These are phyloP conservation scores for Diatrype stigma DNA, from an alignment of 2,329 filamentous ascomycete species.

Conservation along the genomic window DNA sequence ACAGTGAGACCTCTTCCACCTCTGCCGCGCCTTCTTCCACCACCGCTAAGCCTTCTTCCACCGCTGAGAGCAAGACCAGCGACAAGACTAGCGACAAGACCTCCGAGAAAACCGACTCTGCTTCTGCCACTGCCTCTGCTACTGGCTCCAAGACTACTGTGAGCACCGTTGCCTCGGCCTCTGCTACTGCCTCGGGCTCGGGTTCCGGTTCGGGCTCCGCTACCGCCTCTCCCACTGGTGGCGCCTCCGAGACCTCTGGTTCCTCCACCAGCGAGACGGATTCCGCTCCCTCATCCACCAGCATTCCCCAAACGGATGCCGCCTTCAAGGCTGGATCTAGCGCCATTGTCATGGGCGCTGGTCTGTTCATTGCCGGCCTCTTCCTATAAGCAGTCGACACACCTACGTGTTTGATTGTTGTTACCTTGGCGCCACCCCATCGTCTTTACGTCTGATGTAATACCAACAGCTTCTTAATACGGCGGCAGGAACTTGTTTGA, in stretches of 20 bases:
- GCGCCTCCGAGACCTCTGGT: not conserved
- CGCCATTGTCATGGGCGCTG: constrained; percentile 2
- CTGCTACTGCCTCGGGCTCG: constrained; percentile 3
- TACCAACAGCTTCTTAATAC: constrained; percentile 5
- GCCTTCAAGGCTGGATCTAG: constrained; percentile 2
- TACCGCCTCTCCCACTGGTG: constrained; percentile 8
- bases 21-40: constrained; percentile 9
- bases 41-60: constrained; percentile 7
- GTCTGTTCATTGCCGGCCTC: constrained; percentile 1
- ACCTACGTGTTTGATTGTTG: constrained; percentile 7
- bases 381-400: no score
- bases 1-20: constrained; percentile 16
- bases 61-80: constrained; percentile 11
- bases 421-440: not conserved
- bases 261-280: not conserved
- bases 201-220: constrained; percentile 1
- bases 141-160: constrained; percentile 10
- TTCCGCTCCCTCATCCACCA: not conserved
- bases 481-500: constrained; percentile 11
- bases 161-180: constrained; percentile 16
- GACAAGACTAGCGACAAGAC: constrained; percentile 10
- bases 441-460: constrained; percentile 12
- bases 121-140: constrained; percentile 6
- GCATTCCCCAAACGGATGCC: not conserved
- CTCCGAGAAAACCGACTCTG: constrained; percentile 9